phyloP scores from a whole-genome alignment of 805 yeast species.

The Sugiyamaella valdiviana region DNA sequence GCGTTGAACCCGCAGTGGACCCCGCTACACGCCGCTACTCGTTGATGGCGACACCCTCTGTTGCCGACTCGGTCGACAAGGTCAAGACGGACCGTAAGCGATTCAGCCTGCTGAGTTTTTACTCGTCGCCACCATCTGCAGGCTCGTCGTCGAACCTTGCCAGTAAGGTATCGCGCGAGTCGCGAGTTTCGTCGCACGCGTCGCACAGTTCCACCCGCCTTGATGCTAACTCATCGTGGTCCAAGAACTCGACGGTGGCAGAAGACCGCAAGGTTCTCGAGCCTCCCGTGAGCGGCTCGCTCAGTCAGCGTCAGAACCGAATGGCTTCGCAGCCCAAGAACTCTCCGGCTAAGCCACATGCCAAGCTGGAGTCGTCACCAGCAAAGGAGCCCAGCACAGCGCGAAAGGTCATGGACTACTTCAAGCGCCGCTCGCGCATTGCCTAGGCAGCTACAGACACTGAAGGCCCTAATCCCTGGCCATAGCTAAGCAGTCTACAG shows the following conservation, averaged over 20 bases:
- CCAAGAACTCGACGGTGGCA: constrained; percentile 4
- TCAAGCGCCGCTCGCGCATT: constrained; percentile 33
- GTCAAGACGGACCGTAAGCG: constrained; percentile 19
- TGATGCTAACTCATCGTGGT: constrained; percentile 1
- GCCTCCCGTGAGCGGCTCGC: constrained; percentile 18
- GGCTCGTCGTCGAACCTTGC: neutral
- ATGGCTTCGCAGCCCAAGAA: neutral
- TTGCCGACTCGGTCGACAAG: constrained; percentile 1
- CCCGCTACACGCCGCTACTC: constrained; percentile 15
- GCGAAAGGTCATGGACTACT: constrained; percentile 32
- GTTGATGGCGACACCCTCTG: constrained; percentile 11
- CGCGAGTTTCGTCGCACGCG: constrained; percentile 8
- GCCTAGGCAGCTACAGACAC: constrained; percentile 9
- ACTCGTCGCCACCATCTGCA: constrained; percentile 5
- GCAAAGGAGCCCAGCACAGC: constrained; percentile 25
- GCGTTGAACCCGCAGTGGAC: neutral
- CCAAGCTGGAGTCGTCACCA: neutral
- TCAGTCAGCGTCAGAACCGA: constrained; percentile 19
- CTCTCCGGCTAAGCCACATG: constrained; percentile 2
- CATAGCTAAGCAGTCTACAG: neutral
- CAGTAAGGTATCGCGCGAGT: neutral
- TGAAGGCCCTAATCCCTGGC: neutral
- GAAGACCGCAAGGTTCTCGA: constrained; percentile 18
- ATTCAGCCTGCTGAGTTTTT: constrained; percentile 20
- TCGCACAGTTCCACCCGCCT: constrained; percentile 4